These are phyloP conservation scores for Fusarium multiceps DNA, from an alignment of 2,329 filamentous ascomycete genomes.

Conservation along the genomic window DNA sequence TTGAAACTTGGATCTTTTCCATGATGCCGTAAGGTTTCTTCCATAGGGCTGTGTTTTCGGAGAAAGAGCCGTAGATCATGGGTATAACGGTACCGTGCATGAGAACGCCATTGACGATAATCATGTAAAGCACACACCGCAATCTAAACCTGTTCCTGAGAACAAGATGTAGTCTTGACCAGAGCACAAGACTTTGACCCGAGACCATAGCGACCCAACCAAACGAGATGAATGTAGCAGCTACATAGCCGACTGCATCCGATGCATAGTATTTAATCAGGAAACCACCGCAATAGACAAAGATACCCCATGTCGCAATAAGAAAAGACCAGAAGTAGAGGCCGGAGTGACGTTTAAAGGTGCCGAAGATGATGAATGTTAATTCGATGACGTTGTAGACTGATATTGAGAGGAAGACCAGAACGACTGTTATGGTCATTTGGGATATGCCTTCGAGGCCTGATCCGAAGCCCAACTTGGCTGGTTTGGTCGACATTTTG, in stretches of 20 bases:
- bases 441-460: constrained; percentile 39
- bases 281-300: constrained; percentile 58
- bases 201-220: constrained; percentile 64
- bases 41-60: constrained; percentile 37
- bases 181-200: constrained; percentile 70
- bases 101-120: constrained; percentile 64
- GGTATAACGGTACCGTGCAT: constrained; percentile 66
- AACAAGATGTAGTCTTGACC: constrained; percentile 71
- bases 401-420: constrained; percentile 49
- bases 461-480: constrained; percentile 38
- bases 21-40: constrained; percentile 55
- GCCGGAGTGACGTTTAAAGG: constrained; percentile 51
- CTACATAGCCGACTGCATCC: constrained; percentile 35
- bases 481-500: constrained; percentile 2
- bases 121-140: constrained; percentile 65
- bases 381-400: constrained; percentile 54
- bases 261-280: constrained; percentile 53
- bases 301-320: constrained; percentile 50
- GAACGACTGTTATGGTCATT: constrained; percentile 40
- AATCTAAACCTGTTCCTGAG: constrained; percentile 62
- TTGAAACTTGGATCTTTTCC: constrained; percentile 67
- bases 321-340: constrained; percentile 56
- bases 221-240: constrained; percentile 35
- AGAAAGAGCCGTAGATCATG: constrained; percentile 65
- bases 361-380: constrained; percentile 50